Base-by-base conservation (phyloP, 768 basidiomycete genomes). In the Clavulina sp. region DNA sequence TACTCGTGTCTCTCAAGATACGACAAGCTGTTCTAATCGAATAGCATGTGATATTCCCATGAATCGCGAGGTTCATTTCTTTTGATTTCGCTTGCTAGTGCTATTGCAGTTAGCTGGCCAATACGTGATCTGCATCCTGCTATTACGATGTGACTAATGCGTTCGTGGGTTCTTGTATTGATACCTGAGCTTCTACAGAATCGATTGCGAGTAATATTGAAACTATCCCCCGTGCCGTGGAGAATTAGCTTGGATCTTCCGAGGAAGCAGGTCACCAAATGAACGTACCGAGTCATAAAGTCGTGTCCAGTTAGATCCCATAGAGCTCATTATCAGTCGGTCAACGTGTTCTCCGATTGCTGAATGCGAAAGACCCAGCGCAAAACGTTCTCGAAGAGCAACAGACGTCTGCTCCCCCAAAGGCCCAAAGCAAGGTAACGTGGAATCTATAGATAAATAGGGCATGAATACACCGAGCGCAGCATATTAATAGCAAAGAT, bases 171-270 rank as follows among this genome's bases (percentile, higher is more conserved):
- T 38, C 34, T 7, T 38, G 7, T 19, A 38, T 38, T 7, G 34
- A 38, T 38, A 19, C 16, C 24, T 31, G 44, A 33, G 43, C 7
- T 24, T 31, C 76, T 68, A 77, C 55, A 88, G 61, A 70, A 89
- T 88, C 49, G 84, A 88, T 63, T 92, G 87, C 24, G 86, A 88
- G 64, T 89, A 89, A 62, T 91, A 92, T 71, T 92, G 88, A 67
- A 81, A 92, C 87, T 91, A 59, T 19, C 9, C 19, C 9, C 19
- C 34, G 34, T 9, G 34, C 9, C 9, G 34, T 31, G 24, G 18
- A 7, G 5, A 29, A 21, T 29, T 23, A 48, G 40, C 18, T 36
- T 21, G 6, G 43, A 23, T 30, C 9, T 18, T 16, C 16, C 48
- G 31, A 7, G 48, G 31, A 49, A 18, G 7, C 28, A 18, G 32